phyloP scores from a whole-genome alignment of 1,139 yeast genomes.

The Magnusiomyces paraingens region DNA sequence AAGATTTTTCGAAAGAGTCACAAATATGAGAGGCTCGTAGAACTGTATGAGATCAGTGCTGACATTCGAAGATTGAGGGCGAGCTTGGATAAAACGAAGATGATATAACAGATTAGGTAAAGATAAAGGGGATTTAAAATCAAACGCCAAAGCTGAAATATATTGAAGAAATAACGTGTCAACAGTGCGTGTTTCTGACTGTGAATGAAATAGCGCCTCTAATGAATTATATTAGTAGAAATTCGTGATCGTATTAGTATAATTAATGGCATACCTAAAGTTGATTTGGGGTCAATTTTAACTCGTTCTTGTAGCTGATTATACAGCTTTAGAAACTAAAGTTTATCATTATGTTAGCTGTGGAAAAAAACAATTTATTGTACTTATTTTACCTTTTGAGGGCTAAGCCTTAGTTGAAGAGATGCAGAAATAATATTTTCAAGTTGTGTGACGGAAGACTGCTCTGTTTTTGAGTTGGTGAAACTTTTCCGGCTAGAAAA shows the following conservation, averaged over 20 bases:
- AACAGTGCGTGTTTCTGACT: conserved; percentile 16
- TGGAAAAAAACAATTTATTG: not conserved
- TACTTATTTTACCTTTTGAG: conserved; percentile 6
- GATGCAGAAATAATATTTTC: conserved; percentile 11
- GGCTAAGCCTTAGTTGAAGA: conserved; percentile 11
- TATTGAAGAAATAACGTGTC: conserved; percentile 32
- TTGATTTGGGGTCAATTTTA: conserved; percentile 13
- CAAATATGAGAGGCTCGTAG: conserved; percentile 12
- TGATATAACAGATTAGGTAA: conserved; percentile 21
- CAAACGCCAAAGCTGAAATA: conserved; percentile 26
- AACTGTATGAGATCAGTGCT: conserved; percentile 4
- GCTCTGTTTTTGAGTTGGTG: not conserved
- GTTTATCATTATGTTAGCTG: not conserved
- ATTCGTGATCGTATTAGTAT: not conserved
- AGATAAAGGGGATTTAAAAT: conserved; percentile 25
- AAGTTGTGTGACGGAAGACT: conserved; percentile 6
- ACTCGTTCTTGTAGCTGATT: conserved; percentile 29
- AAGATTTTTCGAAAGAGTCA: conserved; percentile 12
- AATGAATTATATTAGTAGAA: not conserved
- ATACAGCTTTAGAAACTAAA: conserved; percentile 25
- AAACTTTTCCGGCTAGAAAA: not conserved
- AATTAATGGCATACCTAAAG: conserved; percentile 8
- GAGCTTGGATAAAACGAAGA: conserved; percentile 7
- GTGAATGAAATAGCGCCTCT: conserved; percentile 12
- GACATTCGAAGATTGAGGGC: not conserved